Percentiles rank a stretch among this genome's conserved stretches.
Evolutionary conservation across 345 rosid species (phyloP).

Genomic region (Erysimum cheiranthoides): DNA sequence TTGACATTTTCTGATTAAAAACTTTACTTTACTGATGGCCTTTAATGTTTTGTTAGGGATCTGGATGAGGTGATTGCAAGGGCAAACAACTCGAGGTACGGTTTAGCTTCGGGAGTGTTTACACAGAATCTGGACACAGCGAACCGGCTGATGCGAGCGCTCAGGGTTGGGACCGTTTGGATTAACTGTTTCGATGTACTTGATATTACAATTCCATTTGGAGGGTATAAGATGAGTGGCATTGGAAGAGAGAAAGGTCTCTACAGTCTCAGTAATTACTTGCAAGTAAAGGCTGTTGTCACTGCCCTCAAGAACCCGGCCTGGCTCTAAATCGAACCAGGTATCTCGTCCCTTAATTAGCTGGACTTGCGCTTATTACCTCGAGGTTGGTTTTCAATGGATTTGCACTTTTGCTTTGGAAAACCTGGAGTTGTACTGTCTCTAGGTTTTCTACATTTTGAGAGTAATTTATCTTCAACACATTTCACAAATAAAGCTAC

Average conservation of each 20-base stretch:
- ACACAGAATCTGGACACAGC: conserved; percentile 81
- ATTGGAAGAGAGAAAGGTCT: conserved; percentile 88
- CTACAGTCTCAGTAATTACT: conserved; percentile 74
- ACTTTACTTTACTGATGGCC: conserved; percentile 13
- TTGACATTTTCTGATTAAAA: neutral
- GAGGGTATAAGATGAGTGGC: conserved; percentile 97
- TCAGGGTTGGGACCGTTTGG: conserved; percentile 81
- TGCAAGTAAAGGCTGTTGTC: conserved; percentile 95
- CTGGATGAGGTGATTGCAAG: conserved; percentile 69
- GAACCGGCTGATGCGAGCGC: conserved; percentile 69
- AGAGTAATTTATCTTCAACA: conserved; percentile 14
- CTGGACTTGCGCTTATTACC: neutral
- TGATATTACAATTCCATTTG: conserved; percentile 88
- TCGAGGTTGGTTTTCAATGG: neutral
- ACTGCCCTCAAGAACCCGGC: conserved; percentile 82
- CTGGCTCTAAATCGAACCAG: conserved; percentile 63
- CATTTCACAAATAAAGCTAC: conserved; percentile 4
- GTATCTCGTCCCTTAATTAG: neutral
- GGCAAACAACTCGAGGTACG: conserved; percentile 65
- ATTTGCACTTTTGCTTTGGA: conserved; percentile 23
- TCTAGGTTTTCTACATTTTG: conserved; percentile 23
- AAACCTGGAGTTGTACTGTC: neutral
- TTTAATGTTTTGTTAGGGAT: conserved; percentile 57
- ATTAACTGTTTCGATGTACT: conserved; percentile 77
- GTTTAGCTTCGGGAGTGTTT: conserved; percentile 89